A percentile compares a stretch with the other conserved stretches of the same genome.
These are phyloP conservation scores for Ustilago bromivora DNA, from an alignment of 1,284 basidiomycete genomes.

Conservation along the genomic window DNA sequence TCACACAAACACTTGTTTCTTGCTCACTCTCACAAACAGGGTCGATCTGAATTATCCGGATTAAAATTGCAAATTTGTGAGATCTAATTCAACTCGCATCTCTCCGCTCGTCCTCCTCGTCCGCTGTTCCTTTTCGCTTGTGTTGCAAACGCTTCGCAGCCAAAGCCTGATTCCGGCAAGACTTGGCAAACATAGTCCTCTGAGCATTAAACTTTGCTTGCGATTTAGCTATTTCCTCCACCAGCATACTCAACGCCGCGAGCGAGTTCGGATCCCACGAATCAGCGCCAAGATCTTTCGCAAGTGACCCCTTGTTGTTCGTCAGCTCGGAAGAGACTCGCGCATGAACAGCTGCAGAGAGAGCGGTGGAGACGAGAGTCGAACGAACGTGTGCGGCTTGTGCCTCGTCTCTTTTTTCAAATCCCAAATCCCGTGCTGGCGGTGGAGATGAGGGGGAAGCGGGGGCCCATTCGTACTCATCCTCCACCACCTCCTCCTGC, in stretches of 20 bases:
- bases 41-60: too few relatives aligned
- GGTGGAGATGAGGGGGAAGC: background rate
- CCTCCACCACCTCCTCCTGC: background rate
- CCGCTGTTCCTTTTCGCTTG: slow-evolving; percentile 9
- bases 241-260: slow-evolving; percentile 26
- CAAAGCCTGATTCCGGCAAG: slow-evolving; percentile 23
- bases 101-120: background rate
- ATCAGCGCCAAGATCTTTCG: background rate
- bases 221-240: slow-evolving; percentile 33
- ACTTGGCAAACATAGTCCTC: slow-evolving; percentile 37
- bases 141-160: background rate
- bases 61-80: background rate
- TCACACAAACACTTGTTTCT: too few relatives aligned
- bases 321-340: slow-evolving; percentile 12
- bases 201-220: slow-evolving; percentile 33
- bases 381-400: background rate
- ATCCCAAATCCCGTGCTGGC: background rate
- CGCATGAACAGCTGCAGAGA: slow-evolving; percentile 14
- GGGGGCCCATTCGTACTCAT: slow-evolving; percentile 18
- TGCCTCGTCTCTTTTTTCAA: background rate
- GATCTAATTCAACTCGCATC: background rate
- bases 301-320: slow-evolving; percentile 6
- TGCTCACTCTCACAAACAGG: too few relatives aligned
- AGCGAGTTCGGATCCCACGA: slow-evolving; percentile 33
- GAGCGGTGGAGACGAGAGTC: background rate